A percentile compares a stretch with the other conserved stretches of the same genome.
phyloP scores from a whole-genome alignment of 257 asterid genomes.

The Solanum rostratum region DNA sequence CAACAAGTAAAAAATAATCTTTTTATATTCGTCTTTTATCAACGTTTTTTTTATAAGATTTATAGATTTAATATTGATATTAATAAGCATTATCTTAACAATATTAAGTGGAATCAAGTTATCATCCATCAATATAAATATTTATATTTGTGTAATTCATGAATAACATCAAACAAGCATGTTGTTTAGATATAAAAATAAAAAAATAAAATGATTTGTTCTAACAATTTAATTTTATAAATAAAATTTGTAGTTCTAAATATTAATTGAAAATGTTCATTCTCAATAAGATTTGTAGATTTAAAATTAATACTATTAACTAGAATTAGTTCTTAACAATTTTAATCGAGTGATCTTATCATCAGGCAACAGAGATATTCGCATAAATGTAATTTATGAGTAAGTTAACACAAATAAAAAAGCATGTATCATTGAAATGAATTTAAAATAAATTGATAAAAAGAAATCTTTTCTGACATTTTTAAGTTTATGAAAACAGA shows the following conservation, averaged over 20 bases:
- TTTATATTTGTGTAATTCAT: background rate
- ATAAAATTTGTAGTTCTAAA: background rate
- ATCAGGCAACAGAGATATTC: background rate
- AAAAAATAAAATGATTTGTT: background rate
- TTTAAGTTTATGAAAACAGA: background rate
- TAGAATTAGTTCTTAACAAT: too few relatives aligned
- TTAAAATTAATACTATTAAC: background rate
- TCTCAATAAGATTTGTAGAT: background rate
- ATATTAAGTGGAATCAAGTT: background rate
- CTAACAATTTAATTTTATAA: background rate
- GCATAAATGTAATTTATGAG: background rate
- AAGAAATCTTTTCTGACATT: background rate
- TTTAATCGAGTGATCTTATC: background rate
- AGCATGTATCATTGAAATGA: background rate
- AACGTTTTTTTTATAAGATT: too few relatives aligned
- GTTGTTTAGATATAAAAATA: background rate
- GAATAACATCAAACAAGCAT: background rate
- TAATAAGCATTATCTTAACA: background rate
- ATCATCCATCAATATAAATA: background rate
- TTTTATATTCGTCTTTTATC: too few relatives aligned
- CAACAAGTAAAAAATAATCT: background rate
- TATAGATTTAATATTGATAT: background rate
- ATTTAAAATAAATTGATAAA: background rate
- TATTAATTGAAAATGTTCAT: background rate
- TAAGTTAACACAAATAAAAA: background rate